Percentiles rank a stretch among this genome's conserved stretches.
Conservation (phyloP, 345 rosid species). For the Anacardium occidentale region DNA sequence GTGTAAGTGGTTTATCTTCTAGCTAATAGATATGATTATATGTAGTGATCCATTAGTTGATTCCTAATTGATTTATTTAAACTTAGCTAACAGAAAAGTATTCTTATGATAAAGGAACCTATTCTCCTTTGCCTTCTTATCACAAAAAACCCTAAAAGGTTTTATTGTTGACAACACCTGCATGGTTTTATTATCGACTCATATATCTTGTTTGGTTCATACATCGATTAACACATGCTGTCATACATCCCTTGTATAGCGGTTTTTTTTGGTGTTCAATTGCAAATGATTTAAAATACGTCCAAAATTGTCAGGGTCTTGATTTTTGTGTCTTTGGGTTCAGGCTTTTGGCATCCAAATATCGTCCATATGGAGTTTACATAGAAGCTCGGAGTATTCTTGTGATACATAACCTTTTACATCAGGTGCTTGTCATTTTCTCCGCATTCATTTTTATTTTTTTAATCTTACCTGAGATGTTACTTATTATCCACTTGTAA, state of each 20-base stretch:
- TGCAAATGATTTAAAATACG: neutral
- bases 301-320: neutral
- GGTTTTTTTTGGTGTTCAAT: neutral
- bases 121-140: neutral
- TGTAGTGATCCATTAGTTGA: neutral
- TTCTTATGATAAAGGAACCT: neutral
- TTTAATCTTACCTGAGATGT: neutral
- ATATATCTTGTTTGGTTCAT: no score
- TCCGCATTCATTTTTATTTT: conserved; percentile 7
- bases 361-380: conserved; percentile 80
- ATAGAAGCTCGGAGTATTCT: conserved; percentile 84
- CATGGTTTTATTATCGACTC: neutral
- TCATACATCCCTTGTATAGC: no score
- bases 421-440: conserved; percentile 59
- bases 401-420: conserved; percentile 88
- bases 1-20: conserved; percentile 46
- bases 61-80: neutral
- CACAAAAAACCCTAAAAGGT: neutral
- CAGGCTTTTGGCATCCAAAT: conserved; percentile 90
- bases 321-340: conserved; percentile 10
- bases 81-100: neutral
- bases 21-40: conserved; percentile 5
- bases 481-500: neutral
- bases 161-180: neutral
- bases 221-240: no score